Conservation (phyloP, 148 eudicot genomes). For the Persicaria tinctoria region DNA sequence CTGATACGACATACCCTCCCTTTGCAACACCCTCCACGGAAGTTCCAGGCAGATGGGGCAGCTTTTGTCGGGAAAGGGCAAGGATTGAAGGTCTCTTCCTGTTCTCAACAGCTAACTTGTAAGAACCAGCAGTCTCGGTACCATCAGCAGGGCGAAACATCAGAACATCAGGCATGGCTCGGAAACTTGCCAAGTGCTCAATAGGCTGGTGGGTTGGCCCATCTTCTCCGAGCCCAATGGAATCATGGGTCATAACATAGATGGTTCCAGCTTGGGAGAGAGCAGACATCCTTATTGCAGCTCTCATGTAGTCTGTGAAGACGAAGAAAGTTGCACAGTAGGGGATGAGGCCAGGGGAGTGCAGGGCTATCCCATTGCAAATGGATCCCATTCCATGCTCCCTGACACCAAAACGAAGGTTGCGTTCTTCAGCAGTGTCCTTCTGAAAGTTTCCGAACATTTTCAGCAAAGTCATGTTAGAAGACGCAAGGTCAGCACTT, state of each 20-base stretch:
- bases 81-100: conserved; percentile 71
- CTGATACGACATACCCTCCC: conserved; percentile 72
- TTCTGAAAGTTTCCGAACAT: conserved; percentile 94
- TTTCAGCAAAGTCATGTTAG: conserved; percentile 93
- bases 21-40: conserved; percentile 76
- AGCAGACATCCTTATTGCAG: conserved; percentile 83
- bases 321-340: conserved; percentile 98
- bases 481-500: conserved; percentile 98
- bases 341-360: conserved; percentile 81
- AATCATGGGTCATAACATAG: conserved; percentile 98
- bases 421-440: conserved; percentile 87
- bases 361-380: conserved; percentile 85
- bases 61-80: conserved; percentile 89
- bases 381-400: conserved; percentile 97
- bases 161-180: conserved; percentile 96
- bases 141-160: conserved; percentile 99
- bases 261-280: conserved; percentile 73
- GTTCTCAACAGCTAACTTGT: conserved; percentile 64
- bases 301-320: conserved; percentile 98
- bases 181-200: conserved; percentile 90
- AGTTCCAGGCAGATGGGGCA: conserved; percentile 75
- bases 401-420: conserved; percentile 83
- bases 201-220: conserved; percentile 98
- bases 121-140: conserved; percentile 85
- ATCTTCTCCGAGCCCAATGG: conserved; percentile 95